phyloP scores from a whole-genome alignment of 1,284 basidiomycete species.

The Naganishia liquefaciens region DNA sequence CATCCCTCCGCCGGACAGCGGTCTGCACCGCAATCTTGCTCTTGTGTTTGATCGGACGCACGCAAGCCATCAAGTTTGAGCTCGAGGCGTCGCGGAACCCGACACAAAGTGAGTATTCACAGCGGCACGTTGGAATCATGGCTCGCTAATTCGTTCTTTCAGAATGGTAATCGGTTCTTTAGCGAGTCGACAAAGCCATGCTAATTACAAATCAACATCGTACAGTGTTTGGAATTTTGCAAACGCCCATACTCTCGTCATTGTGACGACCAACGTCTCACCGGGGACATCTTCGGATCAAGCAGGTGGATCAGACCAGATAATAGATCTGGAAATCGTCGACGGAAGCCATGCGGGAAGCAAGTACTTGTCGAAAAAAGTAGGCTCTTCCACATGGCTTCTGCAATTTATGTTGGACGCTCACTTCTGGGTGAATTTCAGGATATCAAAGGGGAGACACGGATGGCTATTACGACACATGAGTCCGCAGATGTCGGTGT shows the following conservation, averaged over 20 bases:
- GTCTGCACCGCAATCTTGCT: neutral
- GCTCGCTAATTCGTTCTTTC: conserved; percentile 8
- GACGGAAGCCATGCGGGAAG: conserved; percentile 86
- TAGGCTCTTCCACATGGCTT: conserved; percentile 36
- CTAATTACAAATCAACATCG: neutral
- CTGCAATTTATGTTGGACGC: neutral
- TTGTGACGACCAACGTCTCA: conserved; percentile 89
- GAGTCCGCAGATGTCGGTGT: conserved; percentile 92
- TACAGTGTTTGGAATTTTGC: conserved; percentile 89
- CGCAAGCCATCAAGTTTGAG: conserved; percentile 75
- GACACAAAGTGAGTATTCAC: conserved; percentile 56
- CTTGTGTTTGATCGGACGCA: conserved; percentile 22
- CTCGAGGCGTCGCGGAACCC: conserved; percentile 70
- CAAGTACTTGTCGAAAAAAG: conserved; percentile 84
- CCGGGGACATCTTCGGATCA: conserved; percentile 55
- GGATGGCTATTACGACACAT: conserved; percentile 92
- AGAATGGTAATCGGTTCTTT: conserved; percentile 45
- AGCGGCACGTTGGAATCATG: too few species aligned
- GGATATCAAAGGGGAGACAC: conserved; percentile 83
- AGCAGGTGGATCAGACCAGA: conserved; percentile 58
- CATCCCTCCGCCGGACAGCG: conserved; percentile 14
- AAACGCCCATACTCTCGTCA: conserved; percentile 80
- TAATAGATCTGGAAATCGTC: conserved; percentile 89
- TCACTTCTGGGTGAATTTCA: conserved; percentile 31
- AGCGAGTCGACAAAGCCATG: neutral